phyloP scores from a whole-genome alignment of 2,329 filamentous ascomycete genomes.

The Exserohilum rostratum region DNA sequence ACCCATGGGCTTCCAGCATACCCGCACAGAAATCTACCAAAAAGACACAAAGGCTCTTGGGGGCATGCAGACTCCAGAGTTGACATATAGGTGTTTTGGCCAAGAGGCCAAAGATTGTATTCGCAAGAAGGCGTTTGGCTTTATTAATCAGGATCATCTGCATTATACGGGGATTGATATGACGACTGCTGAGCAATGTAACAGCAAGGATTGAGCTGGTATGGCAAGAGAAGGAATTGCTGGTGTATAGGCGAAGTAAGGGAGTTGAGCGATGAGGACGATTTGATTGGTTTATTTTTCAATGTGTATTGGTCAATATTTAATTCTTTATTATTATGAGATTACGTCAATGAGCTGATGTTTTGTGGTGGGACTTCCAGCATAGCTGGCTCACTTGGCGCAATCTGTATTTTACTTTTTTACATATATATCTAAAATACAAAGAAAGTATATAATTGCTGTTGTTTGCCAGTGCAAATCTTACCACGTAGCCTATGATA shows the following conservation, averaged over 20 bases:
- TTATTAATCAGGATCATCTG: conserved; percentile 20
- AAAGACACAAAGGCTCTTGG: background rate
- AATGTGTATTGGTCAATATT: background rate
- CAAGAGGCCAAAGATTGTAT: conserved; percentile 25
- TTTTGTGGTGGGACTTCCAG: too few relatives aligned
- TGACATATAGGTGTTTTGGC: conserved; percentile 22
- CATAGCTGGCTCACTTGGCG: too few relatives aligned
- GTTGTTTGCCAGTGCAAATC: too few relatives aligned
- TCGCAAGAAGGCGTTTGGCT: conserved; percentile 5
- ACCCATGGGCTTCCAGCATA: conserved; percentile 66
- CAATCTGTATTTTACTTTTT: too few relatives aligned
- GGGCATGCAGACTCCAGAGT: conserved; percentile 11
- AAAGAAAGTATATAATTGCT: too few relatives aligned
- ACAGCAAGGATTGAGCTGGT: background rate
- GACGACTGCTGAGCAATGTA: conserved; percentile 7
- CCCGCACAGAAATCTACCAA: conserved; percentile 67
- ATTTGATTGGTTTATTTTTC: background rate
- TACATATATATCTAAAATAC: too few relatives aligned
- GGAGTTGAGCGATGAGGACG: background rate
- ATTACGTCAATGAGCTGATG: background rate
- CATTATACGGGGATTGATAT: conserved; percentile 19
- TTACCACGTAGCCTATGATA: too few relatives aligned
- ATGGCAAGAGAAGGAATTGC: too few relatives aligned
- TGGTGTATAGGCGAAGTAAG: background rate
- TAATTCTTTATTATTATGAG: too few relatives aligned